Evolutionary conservation across 257 asterid genomes (phyloP), one percentile per base, ranked within the genome.

Genomic region (Penstemon barbatus): DNA sequence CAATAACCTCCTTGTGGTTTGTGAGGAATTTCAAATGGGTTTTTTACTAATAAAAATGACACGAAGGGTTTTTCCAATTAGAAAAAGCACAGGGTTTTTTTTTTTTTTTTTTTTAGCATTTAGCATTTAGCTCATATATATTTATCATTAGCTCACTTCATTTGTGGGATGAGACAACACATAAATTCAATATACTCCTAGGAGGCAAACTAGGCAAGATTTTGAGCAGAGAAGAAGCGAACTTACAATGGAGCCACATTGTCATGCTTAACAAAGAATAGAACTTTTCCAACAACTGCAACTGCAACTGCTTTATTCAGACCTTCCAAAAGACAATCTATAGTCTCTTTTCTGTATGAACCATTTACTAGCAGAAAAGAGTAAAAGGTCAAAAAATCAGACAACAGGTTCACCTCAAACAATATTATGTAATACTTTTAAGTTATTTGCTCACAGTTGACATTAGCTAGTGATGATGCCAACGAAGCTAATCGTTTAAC

Each of bases 281-380:
- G 33, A 73, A 90, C 92, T 74, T 81, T 88, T 63, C 94, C 99
- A 13, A 86, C 79, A 56, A 88, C 74, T 4, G 95, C n/a, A n/a
- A n/a, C n/a, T n/a, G n/a, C 92, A 67, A 80, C 83, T 75, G 83
- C 90, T 86, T 87, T 90, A 81, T 93, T 93, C 40, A 85, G 85
- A 68, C 99, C 99, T 83, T 85, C 91, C 68, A 66, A 54, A 68
- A 93, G 81, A 68, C 69, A 60, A 81, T 88, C 96, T 64, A 88
- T 56, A 9, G 83, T 75, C 66, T 80, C 84, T 67, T 84, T 85
- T 83, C 76, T 80, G 81, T 90, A 85, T 5, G 95, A 71, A 57
- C 86, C 74, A 73, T 82, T 83, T 80, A 87, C 99, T 93, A 76
- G 68, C 56, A 73, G 65, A 69, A 49, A 79, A n/a, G n/a, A n/a